These are phyloP conservation scores for Tolypocladium sp. DNA, from an alignment of 2,329 filamentous ascomycete genomes.

Conservation along the genomic window DNA sequence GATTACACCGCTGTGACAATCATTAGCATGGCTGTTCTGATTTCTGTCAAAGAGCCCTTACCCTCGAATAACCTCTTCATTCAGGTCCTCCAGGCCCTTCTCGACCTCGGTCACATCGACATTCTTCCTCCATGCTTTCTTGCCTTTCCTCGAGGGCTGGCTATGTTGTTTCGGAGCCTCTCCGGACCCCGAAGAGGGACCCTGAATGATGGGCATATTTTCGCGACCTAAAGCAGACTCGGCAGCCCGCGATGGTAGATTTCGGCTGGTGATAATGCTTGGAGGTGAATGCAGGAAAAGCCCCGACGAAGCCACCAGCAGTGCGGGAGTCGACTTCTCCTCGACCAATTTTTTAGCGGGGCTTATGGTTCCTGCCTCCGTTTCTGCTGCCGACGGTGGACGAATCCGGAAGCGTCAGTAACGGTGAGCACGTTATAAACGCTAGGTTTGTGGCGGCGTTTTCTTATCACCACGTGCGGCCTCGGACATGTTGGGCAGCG, in stretches of 20 bases:
- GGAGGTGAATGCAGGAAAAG: not conserved
- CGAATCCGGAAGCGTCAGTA: too few species aligned
- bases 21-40: slow-evolving; percentile 7
- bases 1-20: slow-evolving; percentile 61
- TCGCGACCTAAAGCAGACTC: not conserved
- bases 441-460: not conserved
- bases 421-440: not conserved
- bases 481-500: not conserved
- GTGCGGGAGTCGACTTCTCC: not conserved
- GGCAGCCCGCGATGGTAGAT: not conserved
- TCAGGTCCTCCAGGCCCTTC: slow-evolving; percentile 70
- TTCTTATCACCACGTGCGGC: slow-evolving; percentile 2
- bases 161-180: slow-evolving; percentile 70
- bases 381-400: not conserved
- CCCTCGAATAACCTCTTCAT: slow-evolving; percentile 88
- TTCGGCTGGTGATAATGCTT: not conserved
- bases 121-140: slow-evolving; percentile 98
- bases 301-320: not conserved
- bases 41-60: slow-evolving; percentile 26
- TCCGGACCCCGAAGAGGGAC: slow-evolving; percentile 33
- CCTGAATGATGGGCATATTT: slow-evolving; percentile 45
- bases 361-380: not conserved
- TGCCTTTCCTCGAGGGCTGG: slow-evolving; percentile 91
- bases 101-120: slow-evolving; percentile 86
- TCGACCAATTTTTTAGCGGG: not conserved